Percentiles rank a stretch among this genome's conserved stretches.
Evolutionary conservation across 2,329 filamentous ascomycete species (phyloP).

Genomic region (Pyricularia sp.): DNA sequence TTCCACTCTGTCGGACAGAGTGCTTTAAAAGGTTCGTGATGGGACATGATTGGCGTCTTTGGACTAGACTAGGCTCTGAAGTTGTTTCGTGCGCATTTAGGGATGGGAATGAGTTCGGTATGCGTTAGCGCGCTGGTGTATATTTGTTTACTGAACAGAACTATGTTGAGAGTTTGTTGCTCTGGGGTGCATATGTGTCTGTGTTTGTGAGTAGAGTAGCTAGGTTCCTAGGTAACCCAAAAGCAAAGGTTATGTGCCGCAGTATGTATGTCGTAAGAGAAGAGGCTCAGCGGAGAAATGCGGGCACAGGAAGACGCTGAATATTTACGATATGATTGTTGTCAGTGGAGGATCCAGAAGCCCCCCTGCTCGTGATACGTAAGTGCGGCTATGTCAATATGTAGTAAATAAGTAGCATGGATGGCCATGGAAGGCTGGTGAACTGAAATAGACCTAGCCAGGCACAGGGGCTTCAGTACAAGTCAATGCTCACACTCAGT

Average conservation of each 20-base stretch:
- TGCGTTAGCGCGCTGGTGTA: not conserved
- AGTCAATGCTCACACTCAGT: not conserved
- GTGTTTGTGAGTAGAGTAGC: not conserved
- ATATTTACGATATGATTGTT: not conserved
- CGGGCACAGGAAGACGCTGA: not conserved
- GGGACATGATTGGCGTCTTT: not conserved
- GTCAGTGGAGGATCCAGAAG: not conserved
- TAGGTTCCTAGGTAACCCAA: not conserved
- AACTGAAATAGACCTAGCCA: not conserved
- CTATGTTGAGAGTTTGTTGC: not conserved
- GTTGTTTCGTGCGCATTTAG: not conserved
- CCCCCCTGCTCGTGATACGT: not conserved
- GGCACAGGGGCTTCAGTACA: not conserved
- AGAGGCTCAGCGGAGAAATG: not conserved
- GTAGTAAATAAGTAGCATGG: not conserved
- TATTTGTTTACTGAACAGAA: not conserved
- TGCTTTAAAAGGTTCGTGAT: slow-evolving; percentile 32
- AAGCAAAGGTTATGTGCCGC: not conserved
- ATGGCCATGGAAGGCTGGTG: not conserved
- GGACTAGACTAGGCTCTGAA: not conserved
- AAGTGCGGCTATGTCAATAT: not conserved
- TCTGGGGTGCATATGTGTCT: not conserved
- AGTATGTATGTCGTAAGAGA: not conserved
- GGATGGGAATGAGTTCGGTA: not conserved
- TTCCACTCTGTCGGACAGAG: slow-evolving; percentile 39